Conservation (phyloP, 208 protist genomes). For the Leishmania braziliensis region DNA sequence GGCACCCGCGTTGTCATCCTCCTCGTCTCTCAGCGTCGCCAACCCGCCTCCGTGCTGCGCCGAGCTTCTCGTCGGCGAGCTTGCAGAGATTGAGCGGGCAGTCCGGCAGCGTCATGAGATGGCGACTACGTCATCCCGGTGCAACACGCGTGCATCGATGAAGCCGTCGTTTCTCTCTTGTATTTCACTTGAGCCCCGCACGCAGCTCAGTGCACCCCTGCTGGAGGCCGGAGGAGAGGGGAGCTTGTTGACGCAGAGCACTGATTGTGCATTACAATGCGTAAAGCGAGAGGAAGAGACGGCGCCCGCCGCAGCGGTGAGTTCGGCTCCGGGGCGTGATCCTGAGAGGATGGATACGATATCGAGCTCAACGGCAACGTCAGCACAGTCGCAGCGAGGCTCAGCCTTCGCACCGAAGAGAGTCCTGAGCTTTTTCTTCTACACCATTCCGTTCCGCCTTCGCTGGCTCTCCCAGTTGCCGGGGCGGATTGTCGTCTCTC, state of each 20-base stretch:
- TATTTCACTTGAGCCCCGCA: background rate
- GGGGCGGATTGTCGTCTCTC: conserved; percentile 49
- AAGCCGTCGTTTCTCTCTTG: conserved; percentile 14
- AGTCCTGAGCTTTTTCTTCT: conserved; percentile 43
- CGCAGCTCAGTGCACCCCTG: background rate
- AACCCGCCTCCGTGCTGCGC: conserved; percentile 34
- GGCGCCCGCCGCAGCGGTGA: background rate
- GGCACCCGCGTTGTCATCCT: background rate
- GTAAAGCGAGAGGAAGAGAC: background rate
- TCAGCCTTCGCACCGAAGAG: background rate
- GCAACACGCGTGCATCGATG: background rate
- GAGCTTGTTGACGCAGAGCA: background rate
- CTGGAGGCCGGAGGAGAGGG: background rate
- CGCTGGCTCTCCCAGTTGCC: conserved; percentile 51
- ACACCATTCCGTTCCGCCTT: conserved; percentile 60
- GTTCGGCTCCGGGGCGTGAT: background rate
- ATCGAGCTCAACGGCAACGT: background rate
- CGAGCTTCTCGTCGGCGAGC: conserved; percentile 60
- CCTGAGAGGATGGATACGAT: background rate
- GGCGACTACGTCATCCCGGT: background rate
- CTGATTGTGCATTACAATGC: background rate
- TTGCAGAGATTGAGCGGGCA: conserved; percentile 35
- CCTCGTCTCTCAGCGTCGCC: background rate
- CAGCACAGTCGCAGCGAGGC: background rate
- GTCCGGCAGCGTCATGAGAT: conserved; percentile 7